These are phyloP conservation scores for Hyaloscypha bicolor DNA, from an alignment of 495 filamentous ascomycete species.

Conservation along the genomic window DNA sequence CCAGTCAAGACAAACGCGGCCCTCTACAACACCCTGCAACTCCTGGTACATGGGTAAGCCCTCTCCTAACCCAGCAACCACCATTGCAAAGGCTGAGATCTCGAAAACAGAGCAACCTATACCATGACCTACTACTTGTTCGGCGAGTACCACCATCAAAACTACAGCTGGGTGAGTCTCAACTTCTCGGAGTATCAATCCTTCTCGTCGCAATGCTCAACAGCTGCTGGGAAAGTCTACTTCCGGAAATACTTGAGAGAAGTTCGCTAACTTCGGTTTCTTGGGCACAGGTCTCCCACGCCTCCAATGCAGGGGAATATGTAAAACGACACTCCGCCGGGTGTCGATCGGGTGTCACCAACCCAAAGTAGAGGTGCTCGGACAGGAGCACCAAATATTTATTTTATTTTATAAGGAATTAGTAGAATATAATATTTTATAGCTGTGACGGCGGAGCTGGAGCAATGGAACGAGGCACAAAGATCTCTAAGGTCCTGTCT, in stretches of 20 bases:
- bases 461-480: too few species aligned
- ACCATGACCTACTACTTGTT: conserved; percentile 2
- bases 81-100: background rate
- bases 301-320: conserved; percentile 16
- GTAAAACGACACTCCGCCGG: too few species aligned
- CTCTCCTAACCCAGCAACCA: background rate
- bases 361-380: too few species aligned
- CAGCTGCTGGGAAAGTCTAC: background rate
- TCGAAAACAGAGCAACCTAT: background rate
- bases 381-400: too few species aligned
- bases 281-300: conserved; percentile 4
- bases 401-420: too few species aligned
- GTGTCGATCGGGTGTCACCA: too few species aligned
- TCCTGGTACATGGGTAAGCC: conserved; percentile 27
- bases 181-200: too few species aligned
- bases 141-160: conserved; percentile 15
- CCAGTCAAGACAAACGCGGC: background rate
- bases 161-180: conserved; percentile 28
- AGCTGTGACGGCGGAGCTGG: too few species aligned
- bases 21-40: conserved; percentile 23
- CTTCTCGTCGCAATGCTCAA: too few species aligned
- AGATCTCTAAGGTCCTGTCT: too few species aligned
- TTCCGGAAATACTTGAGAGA: background rate
- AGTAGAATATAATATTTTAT: too few species aligned
- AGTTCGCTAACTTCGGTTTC: background rate